Conservation (phyloP, 192 early-diverging fungal genomes). For the Pilaira anomala region DNA sequence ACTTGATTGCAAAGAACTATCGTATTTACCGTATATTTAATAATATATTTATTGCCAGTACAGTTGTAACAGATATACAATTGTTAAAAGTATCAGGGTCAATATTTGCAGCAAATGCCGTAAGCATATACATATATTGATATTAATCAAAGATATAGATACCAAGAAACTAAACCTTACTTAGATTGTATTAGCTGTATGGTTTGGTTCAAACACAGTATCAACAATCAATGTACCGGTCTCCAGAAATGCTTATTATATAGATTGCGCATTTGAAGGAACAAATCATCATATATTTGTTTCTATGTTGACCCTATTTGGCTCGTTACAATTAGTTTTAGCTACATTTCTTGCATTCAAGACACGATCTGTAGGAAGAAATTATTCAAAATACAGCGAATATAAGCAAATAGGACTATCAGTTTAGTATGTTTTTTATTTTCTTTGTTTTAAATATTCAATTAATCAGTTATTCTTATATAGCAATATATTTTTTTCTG, state of each 20-base stretch:
- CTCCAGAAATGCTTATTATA: slow-evolving; percentile 22
- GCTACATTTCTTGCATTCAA: slow-evolving; percentile 46
- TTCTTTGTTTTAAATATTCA: background rate
- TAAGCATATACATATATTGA: slow-evolving; percentile 13
- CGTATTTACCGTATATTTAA: slow-evolving; percentile 51
- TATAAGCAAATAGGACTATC: slow-evolving; percentile 48
- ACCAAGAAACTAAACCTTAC: background rate
- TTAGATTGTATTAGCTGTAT: slow-evolving; percentile 21
- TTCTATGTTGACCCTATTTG: slow-evolving; percentile 25
- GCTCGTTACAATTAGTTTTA: slow-evolving; percentile 31
- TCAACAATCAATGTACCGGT: slow-evolving; percentile 10
- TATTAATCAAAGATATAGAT: background rate
- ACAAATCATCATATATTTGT: slow-evolving; percentile 15
- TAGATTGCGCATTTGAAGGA: slow-evolving; percentile 23
- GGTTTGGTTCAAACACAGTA: slow-evolving; percentile 17
- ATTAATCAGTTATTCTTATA: background rate
- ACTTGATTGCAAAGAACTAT: slow-evolving; percentile 51
- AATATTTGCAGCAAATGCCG: slow-evolving; percentile 35
- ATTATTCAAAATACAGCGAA: slow-evolving; percentile 45
- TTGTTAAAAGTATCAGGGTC: slow-evolving; percentile 43
- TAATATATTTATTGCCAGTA: slow-evolving; percentile 48
- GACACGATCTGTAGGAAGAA: slow-evolving; percentile 37
- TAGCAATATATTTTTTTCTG: slow-evolving; percentile 50
- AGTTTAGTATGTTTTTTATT: slow-evolving; percentile 44
- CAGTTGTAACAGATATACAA: slow-evolving; percentile 41